Base-by-base conservation (phyloP, 2,329 filamentous ascomycete species). In the Exophiala mesophila region DNA sequence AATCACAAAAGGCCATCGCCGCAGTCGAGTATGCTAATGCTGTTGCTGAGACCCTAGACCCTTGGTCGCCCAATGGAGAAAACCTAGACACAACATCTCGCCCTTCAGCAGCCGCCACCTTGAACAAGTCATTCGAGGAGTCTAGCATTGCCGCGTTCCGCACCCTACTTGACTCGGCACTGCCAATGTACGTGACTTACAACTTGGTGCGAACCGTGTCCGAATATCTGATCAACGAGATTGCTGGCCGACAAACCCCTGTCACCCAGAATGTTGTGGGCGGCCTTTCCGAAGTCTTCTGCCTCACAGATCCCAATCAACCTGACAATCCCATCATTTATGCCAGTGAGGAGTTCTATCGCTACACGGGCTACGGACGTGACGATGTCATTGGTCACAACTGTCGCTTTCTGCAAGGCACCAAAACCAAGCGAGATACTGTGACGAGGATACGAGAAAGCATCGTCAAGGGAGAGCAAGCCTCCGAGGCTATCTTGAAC, bases 11-110 rank as follows among this genome's bases (percentile, higher is more conserved):
- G 48, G 67, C 64, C 1, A 59, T 64, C 29, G 59, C 60, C 5
- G 68, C 68, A 1, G 50, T 70, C 7, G 63, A 68, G 36, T 71
- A 69, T 51, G 67, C 67, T 18, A 70, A 69, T 50, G 61, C 67
- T 1, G 45, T 70, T 34, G 66, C 65, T 5, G 57, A 63, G 18
- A 57, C 54, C 10, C 44, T 68, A 2, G 49, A 53, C 10, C 45
- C 54, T 13, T 36, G 49, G 5, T 46, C 53, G 3, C 57, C 57
- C 16, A 54, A 59, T 33, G 46, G 55, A 5, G 23, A 30, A 20
- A 29, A 39, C 16, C 23, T 29, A 20, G 36, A 36, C 15, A 24
- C 41, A 3, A 15, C 32, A 3, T 26, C 17, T 9, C 30, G 39
- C 23, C 35, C 36, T 23, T 46, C 38, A 3, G 38, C 50, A 9